Evolutionary conservation across 1,139 yeast genomes (phyloP).

Genomic region (Saccharomyces pastorianus): DNA sequence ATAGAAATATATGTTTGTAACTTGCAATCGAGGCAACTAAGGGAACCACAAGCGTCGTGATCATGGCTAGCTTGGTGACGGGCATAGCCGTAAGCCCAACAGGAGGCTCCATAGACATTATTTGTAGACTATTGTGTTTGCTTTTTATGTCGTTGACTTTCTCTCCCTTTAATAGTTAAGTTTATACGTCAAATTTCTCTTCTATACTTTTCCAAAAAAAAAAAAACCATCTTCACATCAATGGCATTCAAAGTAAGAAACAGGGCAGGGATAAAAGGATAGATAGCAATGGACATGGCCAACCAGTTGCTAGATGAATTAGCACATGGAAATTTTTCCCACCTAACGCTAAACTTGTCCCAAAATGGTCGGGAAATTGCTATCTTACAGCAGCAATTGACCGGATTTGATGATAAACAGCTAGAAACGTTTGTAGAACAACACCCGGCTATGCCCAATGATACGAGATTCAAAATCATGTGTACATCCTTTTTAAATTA

Average conservation of each 20-base stretch:
- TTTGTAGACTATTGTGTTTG: not conserved
- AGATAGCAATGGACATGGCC: not conserved
- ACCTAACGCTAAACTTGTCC: conserved; percentile 4
- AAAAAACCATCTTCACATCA: not conserved
- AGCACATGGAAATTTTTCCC: not conserved
- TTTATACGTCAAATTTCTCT: not conserved
- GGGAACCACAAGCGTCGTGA: conserved; percentile 22
- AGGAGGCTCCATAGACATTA: conserved; percentile 28
- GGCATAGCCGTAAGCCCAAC: conserved; percentile 24
- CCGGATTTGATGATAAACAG: conserved; percentile 10
- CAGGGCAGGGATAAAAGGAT: not conserved
- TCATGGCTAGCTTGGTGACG: conserved; percentile 25
- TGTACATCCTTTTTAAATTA: conserved; percentile 21
- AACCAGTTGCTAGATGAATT: not conserved
- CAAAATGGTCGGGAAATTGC: conserved; percentile 24
- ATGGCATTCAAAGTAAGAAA: not conserved
- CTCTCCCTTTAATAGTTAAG: not conserved
- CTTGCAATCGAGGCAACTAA: conserved; percentile 25
- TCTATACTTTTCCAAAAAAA: not conserved
- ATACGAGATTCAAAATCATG: conserved; percentile 24
- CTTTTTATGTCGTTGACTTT: not conserved
- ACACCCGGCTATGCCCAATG: conserved; percentile 2
- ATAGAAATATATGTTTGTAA: conserved; percentile 24
- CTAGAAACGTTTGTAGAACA: conserved; percentile 20
- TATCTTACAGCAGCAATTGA: conserved; percentile 22